These are phyloP conservation scores for Plantago ovata DNA, from an alignment of 257 asterid species.

Conservation along the genomic window DNA sequence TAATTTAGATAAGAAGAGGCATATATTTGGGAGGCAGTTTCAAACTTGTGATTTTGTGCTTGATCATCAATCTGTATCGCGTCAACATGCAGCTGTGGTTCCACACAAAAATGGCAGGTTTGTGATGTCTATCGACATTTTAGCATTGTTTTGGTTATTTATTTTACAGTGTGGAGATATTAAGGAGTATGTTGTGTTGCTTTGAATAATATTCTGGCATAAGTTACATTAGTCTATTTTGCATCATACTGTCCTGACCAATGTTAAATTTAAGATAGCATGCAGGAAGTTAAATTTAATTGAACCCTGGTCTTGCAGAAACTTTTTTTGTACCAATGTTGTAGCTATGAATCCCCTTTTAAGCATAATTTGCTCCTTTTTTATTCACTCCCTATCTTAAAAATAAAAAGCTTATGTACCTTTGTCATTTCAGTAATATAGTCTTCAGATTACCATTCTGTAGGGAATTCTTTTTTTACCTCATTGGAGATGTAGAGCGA, in stretches of 20 bases:
- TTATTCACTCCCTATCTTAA: too few relatives aligned
- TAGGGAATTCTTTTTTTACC: too few relatives aligned
- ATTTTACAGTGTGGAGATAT: constrained; percentile 6
- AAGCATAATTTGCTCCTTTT: too few relatives aligned
- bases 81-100: constrained; percentile 93
- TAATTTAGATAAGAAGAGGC: constrained; percentile 70
- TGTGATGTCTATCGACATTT: constrained; percentile 10
- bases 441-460: too few relatives aligned
- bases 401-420: too few relatives aligned
- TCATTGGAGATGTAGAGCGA: neutral
- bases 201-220: neutral
- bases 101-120: constrained; percentile 95
- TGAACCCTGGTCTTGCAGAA: neutral
- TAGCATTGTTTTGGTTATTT: constrained; percentile 3
- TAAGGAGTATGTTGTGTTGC: constrained; percentile 7
- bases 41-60: constrained; percentile 96
- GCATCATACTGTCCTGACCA: too few relatives aligned
- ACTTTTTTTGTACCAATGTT: neutral
- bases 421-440: too few relatives aligned
- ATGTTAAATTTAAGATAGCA: too few relatives aligned
- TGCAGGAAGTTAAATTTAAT: neutral
- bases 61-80: constrained; percentile 97
- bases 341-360: too few relatives aligned
- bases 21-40: constrained; percentile 86
- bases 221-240: too few relatives aligned